These are phyloP conservation scores for Moesziomyces sp. DNA, from an alignment of 1,284 basidiomycete species.

Conservation along the genomic window DNA sequence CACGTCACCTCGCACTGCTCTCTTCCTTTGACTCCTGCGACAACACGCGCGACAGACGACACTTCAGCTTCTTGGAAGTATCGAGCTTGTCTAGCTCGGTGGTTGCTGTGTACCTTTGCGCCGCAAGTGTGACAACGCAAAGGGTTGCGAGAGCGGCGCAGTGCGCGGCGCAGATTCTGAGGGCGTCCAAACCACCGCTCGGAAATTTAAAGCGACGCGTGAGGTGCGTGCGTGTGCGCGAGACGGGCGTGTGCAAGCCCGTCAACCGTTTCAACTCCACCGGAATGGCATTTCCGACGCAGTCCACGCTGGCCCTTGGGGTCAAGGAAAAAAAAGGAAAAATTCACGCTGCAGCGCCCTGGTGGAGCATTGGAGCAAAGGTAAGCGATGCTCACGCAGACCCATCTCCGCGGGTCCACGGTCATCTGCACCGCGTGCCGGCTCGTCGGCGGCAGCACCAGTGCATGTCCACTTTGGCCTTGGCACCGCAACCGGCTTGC, in stretches of 20 bases:
- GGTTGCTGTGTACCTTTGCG: no score
- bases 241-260: no score
- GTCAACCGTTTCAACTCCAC: background rate
- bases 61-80: no score
- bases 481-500: background rate
- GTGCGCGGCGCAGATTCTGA: background rate
- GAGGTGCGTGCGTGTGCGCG: background rate
- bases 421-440: background rate
- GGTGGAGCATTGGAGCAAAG: no score
- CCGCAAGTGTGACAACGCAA: background rate
- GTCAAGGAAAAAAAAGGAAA: background rate
- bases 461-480: background rate
- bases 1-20: background rate
- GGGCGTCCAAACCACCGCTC: background rate
- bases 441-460: no score
- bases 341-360: background rate
- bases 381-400: background rate
- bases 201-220: background rate
- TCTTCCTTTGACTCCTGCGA: no score
- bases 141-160: no score
- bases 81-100: no score
- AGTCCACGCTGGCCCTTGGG: background rate
- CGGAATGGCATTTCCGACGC: conserved; percentile 1
- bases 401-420: background rate
- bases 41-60: background rate